A percentile compares a stretch with the other conserved stretches of the same genome.
Conservation (phyloP, 805 yeast species). For the Torulaspora delbrueckii region DNA sequence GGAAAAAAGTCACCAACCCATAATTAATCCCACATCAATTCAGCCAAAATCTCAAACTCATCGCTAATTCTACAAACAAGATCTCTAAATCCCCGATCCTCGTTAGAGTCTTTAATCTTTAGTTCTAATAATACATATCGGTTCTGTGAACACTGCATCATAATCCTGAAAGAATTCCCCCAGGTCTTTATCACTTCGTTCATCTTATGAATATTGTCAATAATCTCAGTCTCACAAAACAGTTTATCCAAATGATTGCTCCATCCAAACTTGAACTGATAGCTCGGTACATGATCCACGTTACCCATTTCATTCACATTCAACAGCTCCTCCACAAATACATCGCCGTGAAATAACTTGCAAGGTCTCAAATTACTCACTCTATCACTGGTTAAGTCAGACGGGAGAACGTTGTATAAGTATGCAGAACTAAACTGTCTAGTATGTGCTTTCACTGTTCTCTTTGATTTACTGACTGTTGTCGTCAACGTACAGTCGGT, state of each 20-base stretch:
- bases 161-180: constrained; percentile 14
- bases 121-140: constrained; percentile 22
- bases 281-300: constrained; percentile 16
- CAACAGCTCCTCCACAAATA: constrained; percentile 20
- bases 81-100: constrained; percentile 23
- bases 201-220: constrained; percentile 18
- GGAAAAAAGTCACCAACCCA: background rate
- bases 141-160: constrained; percentile 20
- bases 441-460: constrained; percentile 10
- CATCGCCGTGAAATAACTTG: constrained; percentile 18
- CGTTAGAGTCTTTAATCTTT: constrained; percentile 13
- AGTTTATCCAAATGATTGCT: constrained; percentile 5
- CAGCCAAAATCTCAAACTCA: constrained; percentile 30
- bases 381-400: constrained; percentile 10
- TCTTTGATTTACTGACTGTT: constrained; percentile 1
- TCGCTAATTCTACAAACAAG: constrained; percentile 28
- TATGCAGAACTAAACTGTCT: constrained; percentile 14
- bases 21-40: constrained; percentile 20
- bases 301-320: constrained; percentile 6
- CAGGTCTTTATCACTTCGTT: constrained; percentile 16
- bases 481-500: constrained; percentile 3
- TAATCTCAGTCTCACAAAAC: constrained; percentile 22
- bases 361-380: constrained; percentile 7
- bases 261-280: constrained; percentile 20
- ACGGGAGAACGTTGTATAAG: constrained; percentile 23